A percentile compares a stretch with the other conserved stretches of the same genome.
phyloP scores from a whole-genome alignment of 2,329 filamentous ascomycete species.

The Fusarium sp. region DNA sequence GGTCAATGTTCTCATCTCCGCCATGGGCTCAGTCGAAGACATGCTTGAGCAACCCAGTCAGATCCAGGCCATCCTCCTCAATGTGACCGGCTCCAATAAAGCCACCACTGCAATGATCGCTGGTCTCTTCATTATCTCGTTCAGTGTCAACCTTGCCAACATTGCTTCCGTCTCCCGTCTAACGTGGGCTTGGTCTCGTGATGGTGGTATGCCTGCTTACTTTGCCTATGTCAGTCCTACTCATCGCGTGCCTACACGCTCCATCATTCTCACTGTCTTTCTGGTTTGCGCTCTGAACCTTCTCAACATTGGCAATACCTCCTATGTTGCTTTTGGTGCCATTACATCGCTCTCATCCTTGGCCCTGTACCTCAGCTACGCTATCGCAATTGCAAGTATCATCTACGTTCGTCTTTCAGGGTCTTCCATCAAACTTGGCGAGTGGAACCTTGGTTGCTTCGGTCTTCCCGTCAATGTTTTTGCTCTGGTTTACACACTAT shows the following conservation, averaged over 20 bases:
- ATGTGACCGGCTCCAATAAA: slow-evolving; percentile 32
- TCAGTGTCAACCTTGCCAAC: slow-evolving; percentile 41
- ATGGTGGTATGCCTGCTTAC: slow-evolving; percentile 40
- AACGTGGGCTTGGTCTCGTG: slow-evolving; percentile 42
- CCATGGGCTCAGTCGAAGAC: slow-evolving; percentile 41
- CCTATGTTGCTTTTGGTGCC: slow-evolving; percentile 41
- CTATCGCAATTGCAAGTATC: slow-evolving; percentile 40
- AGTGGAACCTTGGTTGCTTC: slow-evolving; percentile 39
- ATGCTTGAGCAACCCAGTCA: slow-evolving; percentile 37
- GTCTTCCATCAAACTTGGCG: slow-evolving; percentile 31
- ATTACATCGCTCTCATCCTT: slow-evolving; percentile 39
- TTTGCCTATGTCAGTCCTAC: slow-evolving; percentile 40
- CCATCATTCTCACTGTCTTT: slow-evolving; percentile 38
- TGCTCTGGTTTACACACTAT: slow-evolving; percentile 38
- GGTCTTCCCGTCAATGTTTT: slow-evolving; percentile 34
- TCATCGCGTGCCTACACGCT: slow-evolving; percentile 38
- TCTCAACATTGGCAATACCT: slow-evolving; percentile 40
- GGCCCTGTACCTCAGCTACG: slow-evolving; percentile 42
- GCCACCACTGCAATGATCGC: slow-evolving; percentile 41
- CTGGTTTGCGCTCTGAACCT: slow-evolving; percentile 42
- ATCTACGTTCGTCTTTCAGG: slow-evolving; percentile 32
- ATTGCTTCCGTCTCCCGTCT: slow-evolving; percentile 41
- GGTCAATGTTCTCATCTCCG: slow-evolving; percentile 42
- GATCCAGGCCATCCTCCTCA: slow-evolving; percentile 37
- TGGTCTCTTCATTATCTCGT: slow-evolving; percentile 39